These are phyloP conservation scores for Wickerhamiella sorbophila DNA, from an alignment of 805 yeast species.

Conservation along the genomic window DNA sequence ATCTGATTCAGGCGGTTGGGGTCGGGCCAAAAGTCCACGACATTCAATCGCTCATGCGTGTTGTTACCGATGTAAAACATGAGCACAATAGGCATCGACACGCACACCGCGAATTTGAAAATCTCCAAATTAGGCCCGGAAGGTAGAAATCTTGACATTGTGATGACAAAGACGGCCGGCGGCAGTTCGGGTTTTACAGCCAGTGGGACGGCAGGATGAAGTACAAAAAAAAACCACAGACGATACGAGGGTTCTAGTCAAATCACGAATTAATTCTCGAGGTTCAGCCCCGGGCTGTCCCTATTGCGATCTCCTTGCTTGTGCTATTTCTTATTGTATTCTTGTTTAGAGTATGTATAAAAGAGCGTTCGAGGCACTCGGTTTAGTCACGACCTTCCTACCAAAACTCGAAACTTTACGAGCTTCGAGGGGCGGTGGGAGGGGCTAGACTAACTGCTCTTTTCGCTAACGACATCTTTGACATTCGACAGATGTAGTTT, in stretches of 20 bases:
- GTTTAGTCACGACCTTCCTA: too few relatives aligned
- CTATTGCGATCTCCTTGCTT: too few relatives aligned
- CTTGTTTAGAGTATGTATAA: too few relatives aligned
- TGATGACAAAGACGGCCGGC: not conserved
- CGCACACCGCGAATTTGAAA: conserved; percentile 60
- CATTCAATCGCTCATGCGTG: conserved; percentile 74
- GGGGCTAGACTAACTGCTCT: conserved; percentile 14
- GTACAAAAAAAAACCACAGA: too few relatives aligned
- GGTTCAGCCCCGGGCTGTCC: too few relatives aligned
- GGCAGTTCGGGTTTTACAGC: not conserved
- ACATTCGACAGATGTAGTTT: conserved; percentile 19
- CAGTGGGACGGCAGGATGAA: too few relatives aligned
- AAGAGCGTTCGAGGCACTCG: too few relatives aligned
- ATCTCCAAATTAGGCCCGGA: conserved; percentile 19
- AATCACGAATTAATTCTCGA: not conserved
- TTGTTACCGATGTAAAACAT: conserved; percentile 90
- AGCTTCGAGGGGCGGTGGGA: conserved; percentile 6
- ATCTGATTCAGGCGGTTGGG: conserved; percentile 81
- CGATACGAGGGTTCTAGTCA: too few relatives aligned
- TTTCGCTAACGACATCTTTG: conserved; percentile 21
- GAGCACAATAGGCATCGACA: conserved; percentile 74
- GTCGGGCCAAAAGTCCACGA: conserved; percentile 96
- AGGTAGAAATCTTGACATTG: not conserved
- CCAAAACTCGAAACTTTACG: not conserved
- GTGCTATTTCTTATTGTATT: too few relatives aligned